Base-by-base conservation (phyloP, 805 yeast species). In the Wickerhamiella qilinensis region DNA sequence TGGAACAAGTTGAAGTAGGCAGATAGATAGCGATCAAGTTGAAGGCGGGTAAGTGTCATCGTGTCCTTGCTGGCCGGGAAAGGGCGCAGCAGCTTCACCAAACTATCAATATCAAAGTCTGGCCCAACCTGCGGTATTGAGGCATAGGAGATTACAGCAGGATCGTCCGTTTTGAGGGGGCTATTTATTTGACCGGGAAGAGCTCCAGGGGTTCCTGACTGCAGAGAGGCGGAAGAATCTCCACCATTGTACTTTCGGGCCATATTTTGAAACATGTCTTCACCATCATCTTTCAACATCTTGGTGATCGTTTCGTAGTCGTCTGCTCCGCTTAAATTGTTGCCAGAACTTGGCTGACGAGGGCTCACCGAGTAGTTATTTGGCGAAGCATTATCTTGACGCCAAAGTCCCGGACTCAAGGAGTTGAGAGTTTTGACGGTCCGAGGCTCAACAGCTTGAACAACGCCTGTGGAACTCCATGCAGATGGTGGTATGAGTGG, bases 1-100 rank as follows among this genome's bases (percentile, higher is more conserved):
- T 58, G 62, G 47, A 52, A 55, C 31, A 42, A 44, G 30, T 46
- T 43, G 43, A 58, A 53, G 46, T 53, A 58, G 3, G 56, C 46
- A 6, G 55, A 34, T 37, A 57, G 39, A 38, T 57, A 56, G 21
- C 53, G 47, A 41, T 56, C 50, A 34, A 58, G 43, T 38, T 47
- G 57, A 11, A 46, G 41, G 20, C 44, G 43, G 3, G 54, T 47
- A n/a, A 42, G 43, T 15, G 33, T 9, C 14, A 32, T 41, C 46
- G 20, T 41, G 9, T 37, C 27, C 24, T 40, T 28, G 19, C 43
- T 44, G 16, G 48, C 39, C 21, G 46, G 46, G 14, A 43, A 41
- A 17, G 39, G 43, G 17, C 43, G 25, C 11, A 44, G 43, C 21
- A 45, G 24, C 5, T 45, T 24, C 32, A 35, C 3, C 24, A 24